Conservation (phyloP, 2,329 filamentous ascomycete genomes). For the Fusarium sambucinum region DNA sequence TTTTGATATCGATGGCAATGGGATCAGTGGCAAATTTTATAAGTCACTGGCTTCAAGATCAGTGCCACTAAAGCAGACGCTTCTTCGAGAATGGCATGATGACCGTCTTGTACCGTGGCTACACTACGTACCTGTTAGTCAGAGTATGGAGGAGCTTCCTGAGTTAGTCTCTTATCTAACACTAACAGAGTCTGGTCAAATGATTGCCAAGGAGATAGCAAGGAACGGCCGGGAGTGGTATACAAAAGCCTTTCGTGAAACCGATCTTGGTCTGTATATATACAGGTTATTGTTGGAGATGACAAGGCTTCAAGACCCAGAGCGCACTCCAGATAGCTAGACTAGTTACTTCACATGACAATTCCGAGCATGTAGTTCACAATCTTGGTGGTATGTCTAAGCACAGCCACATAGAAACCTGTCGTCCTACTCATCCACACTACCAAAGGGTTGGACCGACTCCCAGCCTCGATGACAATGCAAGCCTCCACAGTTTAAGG, state of each 20-base stretch:
- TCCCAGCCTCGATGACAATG: too few species aligned
- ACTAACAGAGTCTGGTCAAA: fast-evolving
- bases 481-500: too few species aligned
- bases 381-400: too few species aligned
- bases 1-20: neutral
- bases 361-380: fast-evolving
- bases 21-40: neutral
- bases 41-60: neutral
- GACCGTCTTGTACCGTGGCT: neutral
- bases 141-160: neutral
- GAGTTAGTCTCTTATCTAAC: neutral
- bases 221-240: neutral
- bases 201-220: neutral
- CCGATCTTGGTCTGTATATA: neutral
- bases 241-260: neutral
- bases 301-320: fast-evolving
- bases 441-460: too few species aligned
- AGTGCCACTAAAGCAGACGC: neutral
- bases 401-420: too few species aligned
- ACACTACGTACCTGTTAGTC: neutral
- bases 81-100: neutral
- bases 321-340: fast-evolving
- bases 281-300: neutral
- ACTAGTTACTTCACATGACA: fast-evolving
- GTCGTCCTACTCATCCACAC: too few species aligned